Base-by-base conservation (phyloP, 2,329 filamentous ascomycete species). In the Ilyonectria destructans region DNA sequence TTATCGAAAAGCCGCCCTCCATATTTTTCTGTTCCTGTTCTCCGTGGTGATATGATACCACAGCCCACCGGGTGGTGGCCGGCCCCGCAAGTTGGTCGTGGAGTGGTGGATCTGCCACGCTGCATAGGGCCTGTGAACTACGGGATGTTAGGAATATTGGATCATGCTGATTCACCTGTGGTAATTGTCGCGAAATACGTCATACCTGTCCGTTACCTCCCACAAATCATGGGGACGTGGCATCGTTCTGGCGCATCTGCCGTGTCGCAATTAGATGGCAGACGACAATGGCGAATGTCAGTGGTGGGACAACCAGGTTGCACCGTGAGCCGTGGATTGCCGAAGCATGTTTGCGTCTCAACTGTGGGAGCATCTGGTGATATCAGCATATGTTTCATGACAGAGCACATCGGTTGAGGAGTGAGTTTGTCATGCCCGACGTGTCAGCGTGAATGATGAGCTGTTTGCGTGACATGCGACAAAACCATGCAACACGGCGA, bases 321-420 rank as follows among this genome's bases (percentile, higher is more conserved):
- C 65, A 69, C 40, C 2, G n/a, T 52, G 51, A 67, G 65, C 69
- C 69, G 67, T 58, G 43, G 29, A 29, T 69, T 70, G 40, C 71
- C 57, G 63, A 62, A 17, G n/a, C 15, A 13, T 52, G 15, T 26
- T 29, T 45, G 51, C 45, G 58, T 59, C 62, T 65, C 60, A 65
- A 45, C 19, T 19, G 40, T 46, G 52, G 23, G 26, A 17, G 12
- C 29, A 54, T 33, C 51, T 54, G 31, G 12, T 37, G 49, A 23
- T 35, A 21, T 54, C n/a, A n/a, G 17, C 10, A 54, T 54, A 12
- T 35, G 49, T 54, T 35, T 54, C 31, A 54, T 29, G 8, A 15
- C 19, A 12, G n/a, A 15, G n/a, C 35, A 23, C 12, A 21, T 37
- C 15, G 31, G 45, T 23, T 46, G 51, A 35, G 51, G 49, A 33